Conservation (phyloP, 768 basidiomycete species). For the Leccinum sublutescens region DNA sequence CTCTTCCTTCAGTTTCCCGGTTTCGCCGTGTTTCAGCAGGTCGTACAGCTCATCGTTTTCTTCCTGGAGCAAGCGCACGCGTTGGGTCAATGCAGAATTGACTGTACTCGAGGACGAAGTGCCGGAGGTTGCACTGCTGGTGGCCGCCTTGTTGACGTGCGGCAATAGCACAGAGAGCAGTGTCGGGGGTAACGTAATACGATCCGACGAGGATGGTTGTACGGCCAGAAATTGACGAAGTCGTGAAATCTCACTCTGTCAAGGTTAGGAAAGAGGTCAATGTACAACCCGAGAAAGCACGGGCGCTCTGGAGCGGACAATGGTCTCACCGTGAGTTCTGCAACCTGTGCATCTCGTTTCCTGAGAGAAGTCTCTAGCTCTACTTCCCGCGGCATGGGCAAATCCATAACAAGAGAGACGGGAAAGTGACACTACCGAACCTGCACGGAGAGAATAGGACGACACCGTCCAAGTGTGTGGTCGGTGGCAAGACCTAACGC, state of each 20-base stretch:
- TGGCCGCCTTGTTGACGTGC: conserved; percentile 51
- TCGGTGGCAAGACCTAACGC: conserved; percentile 31
- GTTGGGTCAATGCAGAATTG: conserved; percentile 70
- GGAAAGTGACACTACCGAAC: conserved; percentile 11
- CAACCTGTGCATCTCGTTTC: conserved; percentile 69
- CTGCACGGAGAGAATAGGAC: conserved; percentile 14
- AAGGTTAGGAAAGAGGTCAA: conserved; percentile 16
- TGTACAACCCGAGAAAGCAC: conserved; percentile 15
- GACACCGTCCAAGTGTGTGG: conserved; percentile 26
- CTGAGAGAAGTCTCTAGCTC: conserved; percentile 80
- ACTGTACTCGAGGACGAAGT: conserved; percentile 53
- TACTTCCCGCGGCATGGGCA: conserved; percentile 73
- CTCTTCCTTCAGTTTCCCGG: conserved; percentile 80
- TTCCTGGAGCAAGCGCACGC: conserved; percentile 70
- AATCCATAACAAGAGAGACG: conserved; percentile 47
- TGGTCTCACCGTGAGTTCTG: conserved; percentile 65
- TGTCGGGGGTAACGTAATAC: conserved; percentile 68
- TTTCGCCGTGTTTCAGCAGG: conserved; percentile 69
- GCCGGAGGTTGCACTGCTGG: conserved; percentile 27
- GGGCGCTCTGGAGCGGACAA: conserved; percentile 20
- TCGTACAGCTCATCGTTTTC: conserved; percentile 88
- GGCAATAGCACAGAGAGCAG: conserved; percentile 68
- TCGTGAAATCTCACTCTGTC: conserved; percentile 69
- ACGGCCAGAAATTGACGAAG: conserved; percentile 63
- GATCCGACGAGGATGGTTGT: conserved; percentile 61